Evolutionary conservation across 2,329 filamentous ascomycete genomes (phyloP).

Genomic region (Exophiala phaeomuriformis): DNA sequence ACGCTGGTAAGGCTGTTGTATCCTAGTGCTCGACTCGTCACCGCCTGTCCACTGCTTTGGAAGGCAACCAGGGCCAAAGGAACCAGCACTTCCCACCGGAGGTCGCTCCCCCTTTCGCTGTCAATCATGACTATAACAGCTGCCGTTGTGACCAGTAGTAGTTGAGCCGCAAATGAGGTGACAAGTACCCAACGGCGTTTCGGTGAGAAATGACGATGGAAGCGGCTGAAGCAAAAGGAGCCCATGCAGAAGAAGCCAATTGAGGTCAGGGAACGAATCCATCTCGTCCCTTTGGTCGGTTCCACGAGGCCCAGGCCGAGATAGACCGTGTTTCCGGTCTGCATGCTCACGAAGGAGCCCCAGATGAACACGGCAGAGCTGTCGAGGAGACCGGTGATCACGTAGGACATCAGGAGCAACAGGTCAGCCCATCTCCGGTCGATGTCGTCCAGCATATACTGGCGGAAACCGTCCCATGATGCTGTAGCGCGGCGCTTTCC

Average conservation of each 20-base stretch:
- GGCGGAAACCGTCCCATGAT: constrained; percentile 3
- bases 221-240: constrained; percentile 62
- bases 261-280: constrained; percentile 65
- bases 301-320: constrained; percentile 65
- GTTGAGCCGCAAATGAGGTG: constrained; percentile 51
- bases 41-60: constrained; percentile 70
- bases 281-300: constrained; percentile 49
- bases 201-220: constrained; percentile 58
- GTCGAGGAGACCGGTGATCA: constrained; percentile 70
- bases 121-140: constrained; percentile 37
- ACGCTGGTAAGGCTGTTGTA: constrained; percentile 68
- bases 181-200: constrained; percentile 59
- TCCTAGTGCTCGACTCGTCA: constrained; percentile 62
- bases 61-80: constrained; percentile 66
- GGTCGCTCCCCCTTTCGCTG: constrained; percentile 35
- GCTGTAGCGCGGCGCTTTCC: background rate
- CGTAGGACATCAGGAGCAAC: constrained; percentile 63
- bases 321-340: constrained; percentile 79
- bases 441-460: constrained; percentile 19
- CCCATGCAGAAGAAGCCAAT: constrained; percentile 65
- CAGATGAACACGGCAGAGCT: constrained; percentile 69
- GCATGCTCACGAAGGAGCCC: constrained; percentile 78
- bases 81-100: constrained; percentile 55
- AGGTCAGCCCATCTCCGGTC: constrained; percentile 50
- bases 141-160: constrained; percentile 32